Evolutionary conservation across 345 rosid species (phyloP), one percentile per base, ranked within the genome.

Genomic region (Turritis glabra): DNA sequence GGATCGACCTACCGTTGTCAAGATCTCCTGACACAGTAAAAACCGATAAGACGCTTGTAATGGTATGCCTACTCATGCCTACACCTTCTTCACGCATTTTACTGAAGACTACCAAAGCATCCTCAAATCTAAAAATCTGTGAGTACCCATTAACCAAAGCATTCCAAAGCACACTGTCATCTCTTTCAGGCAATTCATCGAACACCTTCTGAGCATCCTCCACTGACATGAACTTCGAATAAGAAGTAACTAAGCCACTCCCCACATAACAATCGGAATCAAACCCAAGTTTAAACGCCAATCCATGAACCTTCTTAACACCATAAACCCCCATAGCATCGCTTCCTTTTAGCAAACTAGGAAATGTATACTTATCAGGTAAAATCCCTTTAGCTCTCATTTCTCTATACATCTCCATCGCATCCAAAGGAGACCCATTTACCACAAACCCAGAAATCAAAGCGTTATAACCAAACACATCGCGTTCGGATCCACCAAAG

Each of bases 311-410:
- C 83, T 80, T 83, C 64, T 65, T 75, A 22, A 77, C 80, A 73
- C 83, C 87, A n/a, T 17, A 60, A 71, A 77, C 66, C 75, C 71
- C 83, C 85, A 74, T 68, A n/a, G 46, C 65, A 69, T 86, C 84
- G 46, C 85, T 68, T 47, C 87, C 88, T 69, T 83, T 85, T 27
- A 88, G 79, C 80, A 88, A 74, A 77, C 88, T 77, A 3, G 93
- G 90, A 63, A 88, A 81, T 7, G 89, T 84, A 77, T 78, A 85
- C 75, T 81, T 84, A 71, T 88, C 92, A 18, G 93, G 93, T 8
- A 68, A 51, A 64, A 83, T 41, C 15, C 86, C 87, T 0, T 41
- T 47, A 15, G 29, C 51, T 66, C 86, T 82, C 89, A 83, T 86
- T 17, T 84, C 76, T 69, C 51, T 70, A 7, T 82, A 88, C 71